A percentile compares a stretch with the other conserved stretches of the same genome.
Evolutionary conservation across 768 basidiomycete genomes (phyloP).

Genomic region (Omphalotus guepiniiformis): DNA sequence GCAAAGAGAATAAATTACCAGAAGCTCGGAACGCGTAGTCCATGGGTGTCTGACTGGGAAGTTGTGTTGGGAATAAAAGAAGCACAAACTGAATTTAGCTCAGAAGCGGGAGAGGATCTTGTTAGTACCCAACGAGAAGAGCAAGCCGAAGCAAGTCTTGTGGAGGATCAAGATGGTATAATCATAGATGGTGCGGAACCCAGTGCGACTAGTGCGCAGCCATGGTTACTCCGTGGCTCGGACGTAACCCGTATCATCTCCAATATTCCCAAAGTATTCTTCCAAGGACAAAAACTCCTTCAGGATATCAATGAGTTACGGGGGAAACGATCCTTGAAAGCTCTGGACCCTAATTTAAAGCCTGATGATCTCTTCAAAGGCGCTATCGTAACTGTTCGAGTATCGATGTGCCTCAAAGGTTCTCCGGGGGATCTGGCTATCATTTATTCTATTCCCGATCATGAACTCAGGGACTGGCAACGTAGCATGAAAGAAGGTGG

Average conservation of each 20-base stretch:
- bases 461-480: slow-evolving; percentile 47
- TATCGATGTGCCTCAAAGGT: slow-evolving; percentile 64
- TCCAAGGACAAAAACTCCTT: slow-evolving; percentile 41
- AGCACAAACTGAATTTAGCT: slow-evolving; percentile 6
- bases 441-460: slow-evolving; percentile 61
- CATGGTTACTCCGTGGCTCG: slow-evolving; percentile 72
- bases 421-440: slow-evolving; percentile 69
- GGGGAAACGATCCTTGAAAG: slow-evolving; percentile 44
- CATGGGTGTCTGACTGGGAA: slow-evolving; percentile 78
- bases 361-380: slow-evolving; percentile 46
- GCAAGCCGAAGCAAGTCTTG: slow-evolving; percentile 17
- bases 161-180: slow-evolving; percentile 15
- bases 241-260: slow-evolving; percentile 43
- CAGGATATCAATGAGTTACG: slow-evolving; percentile 58
- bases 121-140: slow-evolving; percentile 58
- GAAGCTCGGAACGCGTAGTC: slow-evolving; percentile 59
- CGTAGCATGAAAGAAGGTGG: slow-evolving; percentile 25
- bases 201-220: slow-evolving; percentile 19
- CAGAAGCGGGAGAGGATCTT: slow-evolving; percentile 27
- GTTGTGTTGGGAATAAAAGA: slow-evolving; percentile 52
- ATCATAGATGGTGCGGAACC: neutral
- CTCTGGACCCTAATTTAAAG: slow-evolving; percentile 27
- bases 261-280: slow-evolving; percentile 31
- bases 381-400: slow-evolving; percentile 64
- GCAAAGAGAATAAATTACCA: slow-evolving; percentile 79